Conservation (phyloP, 169 alveolate genomes). For the Cyclospora cayetanensis region DNA sequence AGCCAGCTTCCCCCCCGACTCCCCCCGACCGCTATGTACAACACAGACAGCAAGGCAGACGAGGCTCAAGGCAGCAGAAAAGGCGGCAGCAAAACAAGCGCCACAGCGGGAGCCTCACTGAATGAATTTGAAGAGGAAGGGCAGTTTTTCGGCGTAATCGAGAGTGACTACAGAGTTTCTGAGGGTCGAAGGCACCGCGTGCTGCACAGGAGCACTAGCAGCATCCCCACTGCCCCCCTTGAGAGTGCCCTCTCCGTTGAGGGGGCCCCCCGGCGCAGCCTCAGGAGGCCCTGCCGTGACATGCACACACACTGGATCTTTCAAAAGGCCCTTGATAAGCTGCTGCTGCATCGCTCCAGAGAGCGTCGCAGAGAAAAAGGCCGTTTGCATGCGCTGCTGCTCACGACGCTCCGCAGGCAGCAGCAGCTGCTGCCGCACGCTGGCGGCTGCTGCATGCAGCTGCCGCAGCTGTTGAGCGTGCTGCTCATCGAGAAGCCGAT, state of each 20-base stretch:
- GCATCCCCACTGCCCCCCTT: background rate
- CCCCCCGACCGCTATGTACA: background rate
- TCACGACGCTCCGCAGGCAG: too few species aligned
- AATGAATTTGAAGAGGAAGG: constrained; percentile 52
- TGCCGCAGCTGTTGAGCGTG: constrained; percentile 82
- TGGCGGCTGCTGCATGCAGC: too few species aligned
- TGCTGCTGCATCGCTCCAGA: constrained; percentile 69
- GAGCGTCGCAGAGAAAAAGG: constrained; percentile 94
- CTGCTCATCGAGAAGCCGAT: constrained; percentile 89
- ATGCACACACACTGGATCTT: background rate
- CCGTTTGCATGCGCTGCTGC: constrained; percentile 63
- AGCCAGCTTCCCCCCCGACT: background rate
- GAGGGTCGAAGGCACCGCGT: constrained; percentile 21
- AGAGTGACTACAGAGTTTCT: background rate
- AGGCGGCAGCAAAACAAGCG: background rate
- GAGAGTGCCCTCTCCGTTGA: background rate
- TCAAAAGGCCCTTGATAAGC: background rate
- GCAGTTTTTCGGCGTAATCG: constrained; percentile 13
- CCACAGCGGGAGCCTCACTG: background rate
- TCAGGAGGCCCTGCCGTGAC: background rate
- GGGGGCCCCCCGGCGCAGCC: background rate
- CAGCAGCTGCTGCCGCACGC: too few species aligned
- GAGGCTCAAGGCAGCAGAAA: background rate
- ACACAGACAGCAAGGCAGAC: background rate
- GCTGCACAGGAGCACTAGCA: background rate